These are phyloP conservation scores for Annulohypoxylon maeteangense DNA, from an alignment of 495 filamentous ascomycete species.

Conservation along the genomic window DNA sequence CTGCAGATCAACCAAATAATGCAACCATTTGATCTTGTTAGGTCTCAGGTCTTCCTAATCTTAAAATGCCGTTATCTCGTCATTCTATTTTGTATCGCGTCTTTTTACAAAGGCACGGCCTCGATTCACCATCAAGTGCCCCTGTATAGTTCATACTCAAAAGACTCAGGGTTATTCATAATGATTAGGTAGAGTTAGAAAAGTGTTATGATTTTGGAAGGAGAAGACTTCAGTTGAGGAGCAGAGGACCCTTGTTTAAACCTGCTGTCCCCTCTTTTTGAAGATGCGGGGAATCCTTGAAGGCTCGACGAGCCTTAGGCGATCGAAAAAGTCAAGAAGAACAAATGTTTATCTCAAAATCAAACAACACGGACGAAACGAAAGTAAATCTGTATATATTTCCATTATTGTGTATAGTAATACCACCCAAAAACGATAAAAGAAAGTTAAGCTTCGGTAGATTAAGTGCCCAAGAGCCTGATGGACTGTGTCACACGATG, in stretches of 20 bases:
- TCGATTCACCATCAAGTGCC: too few species aligned
- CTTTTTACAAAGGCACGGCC: too few species aligned
- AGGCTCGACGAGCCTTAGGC: not conserved
- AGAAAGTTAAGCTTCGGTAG: not conserved
- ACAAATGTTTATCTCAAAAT: not conserved
- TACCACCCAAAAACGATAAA: not conserved
- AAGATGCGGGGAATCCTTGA: conserved; percentile 39
- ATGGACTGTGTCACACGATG: conserved; percentile 34
- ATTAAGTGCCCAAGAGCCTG: conserved; percentile 1
- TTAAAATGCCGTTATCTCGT: conserved; percentile 22
- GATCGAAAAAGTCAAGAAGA: not conserved
- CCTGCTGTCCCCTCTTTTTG: not conserved
- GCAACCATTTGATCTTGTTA: conserved; percentile 26
- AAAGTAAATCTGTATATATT: not conserved
- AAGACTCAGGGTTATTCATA: too few species aligned
- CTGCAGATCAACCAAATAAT: conserved; percentile 25
- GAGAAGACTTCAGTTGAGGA: not conserved
- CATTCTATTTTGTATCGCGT: not conserved
- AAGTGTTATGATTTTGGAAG: not conserved
- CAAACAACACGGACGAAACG: not conserved
- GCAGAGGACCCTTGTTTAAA: not conserved
- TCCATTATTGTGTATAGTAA: not conserved
- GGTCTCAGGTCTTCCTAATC: not conserved
- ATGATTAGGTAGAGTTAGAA: conserved; percentile 6
- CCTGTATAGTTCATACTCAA: too few species aligned